A percentile compares a stretch with the other conserved stretches of the same genome.
phyloP scores from a whole-genome alignment of 257 asterid genomes.

The Solanum clarkiae region DNA sequence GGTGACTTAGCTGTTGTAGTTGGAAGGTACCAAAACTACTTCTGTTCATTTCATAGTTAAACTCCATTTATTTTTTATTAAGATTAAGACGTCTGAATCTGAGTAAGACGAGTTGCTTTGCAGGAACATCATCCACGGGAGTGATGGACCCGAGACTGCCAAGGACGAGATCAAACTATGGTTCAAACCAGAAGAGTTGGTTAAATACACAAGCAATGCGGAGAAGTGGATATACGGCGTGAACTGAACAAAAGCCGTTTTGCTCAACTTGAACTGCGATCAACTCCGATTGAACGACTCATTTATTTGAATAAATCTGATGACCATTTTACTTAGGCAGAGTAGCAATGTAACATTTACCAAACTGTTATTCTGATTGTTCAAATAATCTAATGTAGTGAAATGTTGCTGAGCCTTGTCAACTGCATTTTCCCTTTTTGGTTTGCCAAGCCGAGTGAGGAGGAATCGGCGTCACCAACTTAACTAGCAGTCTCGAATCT shows the following conservation, averaged over 20 bases:
- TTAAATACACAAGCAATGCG: constrained; percentile 53
- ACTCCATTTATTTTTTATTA: background rate
- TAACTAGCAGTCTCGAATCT: background rate
- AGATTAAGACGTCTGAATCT: background rate
- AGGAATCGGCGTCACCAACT: background rate
- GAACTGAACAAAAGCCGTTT: constrained; percentile 22
- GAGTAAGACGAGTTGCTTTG: background rate
- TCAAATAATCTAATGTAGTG: background rate
- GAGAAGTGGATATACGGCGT: constrained; percentile 88
- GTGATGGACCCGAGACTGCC: constrained; percentile 98
- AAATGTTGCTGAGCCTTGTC: background rate
- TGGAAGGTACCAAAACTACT: constrained; percentile 42
- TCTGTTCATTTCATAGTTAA: background rate
- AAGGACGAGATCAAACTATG: constrained; percentile 93
- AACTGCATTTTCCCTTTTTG: background rate
- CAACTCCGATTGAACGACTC: background rate
- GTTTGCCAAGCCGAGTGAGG: background rate
- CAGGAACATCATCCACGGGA: constrained; percentile 94
- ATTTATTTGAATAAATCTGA: background rate
- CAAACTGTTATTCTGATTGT: background rate
- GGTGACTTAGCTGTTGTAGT: constrained; percentile 96
- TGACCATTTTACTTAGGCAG: background rate
- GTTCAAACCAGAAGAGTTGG: constrained; percentile 94
- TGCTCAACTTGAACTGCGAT: background rate
- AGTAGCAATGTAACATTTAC: background rate